Evolutionary conservation across 768 basidiomycete species (phyloP).

Genomic region (Hortiboletus flavorubellus): DNA sequence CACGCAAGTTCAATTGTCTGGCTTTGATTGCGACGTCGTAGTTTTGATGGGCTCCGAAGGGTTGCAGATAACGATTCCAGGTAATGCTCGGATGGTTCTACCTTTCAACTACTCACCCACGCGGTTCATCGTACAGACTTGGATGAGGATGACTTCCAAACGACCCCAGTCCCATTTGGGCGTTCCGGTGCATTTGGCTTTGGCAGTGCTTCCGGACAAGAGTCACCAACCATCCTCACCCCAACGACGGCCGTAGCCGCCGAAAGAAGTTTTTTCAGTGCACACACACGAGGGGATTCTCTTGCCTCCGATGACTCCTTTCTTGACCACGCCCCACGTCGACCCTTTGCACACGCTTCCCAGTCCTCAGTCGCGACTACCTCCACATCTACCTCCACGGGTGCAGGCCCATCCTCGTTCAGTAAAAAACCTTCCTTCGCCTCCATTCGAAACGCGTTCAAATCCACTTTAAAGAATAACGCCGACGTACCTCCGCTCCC

Average conservation of each 20-base stretch:
- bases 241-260: constrained; percentile 39
- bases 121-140: constrained; percentile 52
- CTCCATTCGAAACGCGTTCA: constrained; percentile 85
- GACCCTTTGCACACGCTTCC: constrained; percentile 67
- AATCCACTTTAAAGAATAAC: constrained; percentile 49
- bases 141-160: constrained; percentile 67
- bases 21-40: constrained; percentile 1
- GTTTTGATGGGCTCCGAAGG: constrained; percentile 36
- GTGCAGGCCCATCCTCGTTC: constrained; percentile 44
- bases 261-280: constrained; percentile 57
- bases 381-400: constrained; percentile 21
- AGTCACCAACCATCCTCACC: constrained; percentile 63
- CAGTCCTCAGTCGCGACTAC: constrained; percentile 67
- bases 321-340: constrained; percentile 53
- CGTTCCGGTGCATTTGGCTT: constrained; percentile 52
- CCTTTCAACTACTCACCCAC: neutral
- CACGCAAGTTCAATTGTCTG: constrained; percentile 1
- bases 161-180: constrained; percentile 68
- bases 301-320: constrained; percentile 74
- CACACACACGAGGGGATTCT: constrained; percentile 74
- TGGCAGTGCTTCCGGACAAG: constrained; percentile 48
- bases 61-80: constrained; percentile 48
- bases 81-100: constrained; percentile 21
- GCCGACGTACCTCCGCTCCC: constrained; percentile 77
- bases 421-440: constrained; percentile 83